Percentiles rank a stretch among this genome's conserved stretches.
phyloP scores from a whole-genome alignment of 2,329 filamentous ascomycete genomes.

The Tolypocladium tropicale region DNA sequence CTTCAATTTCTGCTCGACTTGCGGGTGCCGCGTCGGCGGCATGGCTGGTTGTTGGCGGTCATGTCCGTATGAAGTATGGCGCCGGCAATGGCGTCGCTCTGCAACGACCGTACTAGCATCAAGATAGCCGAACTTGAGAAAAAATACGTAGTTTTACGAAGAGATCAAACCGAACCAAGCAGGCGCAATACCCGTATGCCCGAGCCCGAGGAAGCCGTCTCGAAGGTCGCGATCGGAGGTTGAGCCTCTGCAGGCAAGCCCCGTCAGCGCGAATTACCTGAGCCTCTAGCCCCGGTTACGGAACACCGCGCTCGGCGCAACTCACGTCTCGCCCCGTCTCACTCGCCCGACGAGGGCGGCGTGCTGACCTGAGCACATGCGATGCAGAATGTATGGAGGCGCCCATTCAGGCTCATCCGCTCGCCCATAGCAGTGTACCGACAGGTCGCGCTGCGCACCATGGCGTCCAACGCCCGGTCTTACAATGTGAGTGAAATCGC shows the following conservation, averaged over 20 bases:
- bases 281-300: background rate
- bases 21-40: constrained; percentile 34
- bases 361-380: constrained; percentile 4
- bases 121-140: background rate
- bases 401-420: constrained; percentile 12
- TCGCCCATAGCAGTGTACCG: constrained; percentile 8
- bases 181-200: too few relatives aligned
- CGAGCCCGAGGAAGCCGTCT: too few relatives aligned
- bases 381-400: constrained; percentile 23
- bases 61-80: background rate
- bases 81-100: background rate
- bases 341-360: background rate
- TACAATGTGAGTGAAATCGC: constrained; percentile 20
- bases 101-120: background rate
- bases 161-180: too few relatives aligned
- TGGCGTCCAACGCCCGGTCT: constrained; percentile 18
- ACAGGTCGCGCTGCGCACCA: constrained; percentile 11
- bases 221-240: background rate
- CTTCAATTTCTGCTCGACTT: constrained; percentile 34
- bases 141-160: too few relatives aligned
- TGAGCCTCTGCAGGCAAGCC: background rate
- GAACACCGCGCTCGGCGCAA: background rate
- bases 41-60: too few relatives aligned
- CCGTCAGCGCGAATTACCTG: background rate
- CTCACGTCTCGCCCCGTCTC: background rate